A percentile compares a stretch with the other conserved stretches of the same genome.
Conservation (phyloP, 2,329 filamentous ascomycete genomes). For the Chrysosphaeria jannelii region DNA sequence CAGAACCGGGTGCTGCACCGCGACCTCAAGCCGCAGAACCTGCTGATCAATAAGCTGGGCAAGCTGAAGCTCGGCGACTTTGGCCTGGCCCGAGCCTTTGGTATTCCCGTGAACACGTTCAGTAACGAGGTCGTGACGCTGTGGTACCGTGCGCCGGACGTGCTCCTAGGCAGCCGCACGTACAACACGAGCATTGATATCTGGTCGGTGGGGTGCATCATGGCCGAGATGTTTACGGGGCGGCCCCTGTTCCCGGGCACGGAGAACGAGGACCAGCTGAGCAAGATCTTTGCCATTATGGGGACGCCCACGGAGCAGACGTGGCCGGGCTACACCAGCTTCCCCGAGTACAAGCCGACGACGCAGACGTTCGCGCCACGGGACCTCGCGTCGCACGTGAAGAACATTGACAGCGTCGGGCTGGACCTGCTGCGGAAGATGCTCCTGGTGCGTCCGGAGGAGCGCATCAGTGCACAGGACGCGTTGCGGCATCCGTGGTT, state of each 20-base stretch:
- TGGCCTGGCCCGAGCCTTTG: conserved; percentile 75
- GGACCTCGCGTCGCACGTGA: conserved; percentile 60
- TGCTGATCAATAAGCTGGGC: conserved; percentile 79
- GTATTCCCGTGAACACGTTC: conserved; percentile 93
- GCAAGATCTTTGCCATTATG: conserved; percentile 96
- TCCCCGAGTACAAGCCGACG: conserved; percentile 90
- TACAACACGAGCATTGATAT: conserved; percentile 99
- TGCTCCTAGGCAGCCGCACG: conserved; percentile 72
- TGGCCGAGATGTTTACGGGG: conserved; percentile 98
- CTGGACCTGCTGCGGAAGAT: conserved; percentile 71
- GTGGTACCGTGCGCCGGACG: conserved; percentile 92
- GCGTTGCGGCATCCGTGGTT: conserved; percentile 88
- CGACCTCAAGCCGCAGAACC: conserved; percentile 85
- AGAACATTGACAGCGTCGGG: conserved; percentile 64
- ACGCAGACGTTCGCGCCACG: conserved; percentile 90
- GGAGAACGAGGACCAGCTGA: conserved; percentile 89
- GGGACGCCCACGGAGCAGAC: conserved; percentile 84
- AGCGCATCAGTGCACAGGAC: conserved; percentile 64
- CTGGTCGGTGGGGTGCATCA: conserved; percentile 96
- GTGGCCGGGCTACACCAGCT: conserved; percentile 83
- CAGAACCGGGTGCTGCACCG: conserved; percentile 88
- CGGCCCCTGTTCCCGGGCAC: conserved; percentile 88
- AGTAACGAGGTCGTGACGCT: conserved; percentile 93
- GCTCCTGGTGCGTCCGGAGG: conserved; percentile 76
- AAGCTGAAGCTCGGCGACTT: conserved; percentile 85